A percentile compares a stretch with the other conserved stretches of the same genome.
Conservation (phyloP, 2,329 filamentous ascomycete species). For the Torrubiella hemipterigena region DNA sequence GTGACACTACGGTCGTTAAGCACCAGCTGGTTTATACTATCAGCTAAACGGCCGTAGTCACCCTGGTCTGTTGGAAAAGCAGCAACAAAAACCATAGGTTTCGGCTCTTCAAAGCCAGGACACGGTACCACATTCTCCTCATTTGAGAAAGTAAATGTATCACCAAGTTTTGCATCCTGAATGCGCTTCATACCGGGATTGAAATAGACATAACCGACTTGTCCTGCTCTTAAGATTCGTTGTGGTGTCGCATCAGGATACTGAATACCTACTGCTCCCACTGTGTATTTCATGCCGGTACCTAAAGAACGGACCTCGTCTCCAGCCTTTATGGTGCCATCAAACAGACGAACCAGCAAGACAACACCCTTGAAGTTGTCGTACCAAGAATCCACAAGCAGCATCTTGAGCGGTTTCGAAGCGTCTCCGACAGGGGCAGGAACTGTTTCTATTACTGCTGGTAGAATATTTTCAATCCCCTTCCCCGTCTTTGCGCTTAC, state of each 20-base stretch:
- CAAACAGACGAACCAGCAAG: slow-evolving; percentile 80
- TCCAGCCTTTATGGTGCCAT: slow-evolving; percentile 71
- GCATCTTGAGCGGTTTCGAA: slow-evolving; percentile 62
- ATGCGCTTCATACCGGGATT: slow-evolving; percentile 98
- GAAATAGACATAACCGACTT: slow-evolving; percentile 94
- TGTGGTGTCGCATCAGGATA: slow-evolving; percentile 81
- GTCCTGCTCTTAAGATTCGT: slow-evolving; percentile 69
- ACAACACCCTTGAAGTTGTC: slow-evolving; percentile 92
- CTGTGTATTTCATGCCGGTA: slow-evolving; percentile 79
- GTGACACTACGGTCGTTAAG: slow-evolving; percentile 94
- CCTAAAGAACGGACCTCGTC: slow-evolving; percentile 81
- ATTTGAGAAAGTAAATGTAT: slow-evolving; percentile 79
- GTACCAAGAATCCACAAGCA: slow-evolving; percentile 97
- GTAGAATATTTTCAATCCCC: slow-evolving; percentile 74
- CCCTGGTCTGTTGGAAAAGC: slow-evolving; percentile 88
- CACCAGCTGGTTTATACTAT: slow-evolving; percentile 87
- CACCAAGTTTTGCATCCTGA: slow-evolving; percentile 89
- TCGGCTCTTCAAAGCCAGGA: slow-evolving; percentile 91
- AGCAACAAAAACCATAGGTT: slow-evolving; percentile 97
- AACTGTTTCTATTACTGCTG: slow-evolving; percentile 73
- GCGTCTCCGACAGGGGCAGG: slow-evolving; percentile 68
- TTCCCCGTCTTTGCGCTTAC: slow-evolving; percentile 92
- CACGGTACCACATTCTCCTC: slow-evolving; percentile 69
- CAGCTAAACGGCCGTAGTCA: slow-evolving; percentile 76
- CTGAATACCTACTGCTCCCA: slow-evolving; percentile 95